Percentiles rank a stretch among this genome's conserved stretches.
Evolutionary conservation across 2,329 filamentous ascomycete species (phyloP).

Genomic region (Sordariomycetes sp.): DNA sequence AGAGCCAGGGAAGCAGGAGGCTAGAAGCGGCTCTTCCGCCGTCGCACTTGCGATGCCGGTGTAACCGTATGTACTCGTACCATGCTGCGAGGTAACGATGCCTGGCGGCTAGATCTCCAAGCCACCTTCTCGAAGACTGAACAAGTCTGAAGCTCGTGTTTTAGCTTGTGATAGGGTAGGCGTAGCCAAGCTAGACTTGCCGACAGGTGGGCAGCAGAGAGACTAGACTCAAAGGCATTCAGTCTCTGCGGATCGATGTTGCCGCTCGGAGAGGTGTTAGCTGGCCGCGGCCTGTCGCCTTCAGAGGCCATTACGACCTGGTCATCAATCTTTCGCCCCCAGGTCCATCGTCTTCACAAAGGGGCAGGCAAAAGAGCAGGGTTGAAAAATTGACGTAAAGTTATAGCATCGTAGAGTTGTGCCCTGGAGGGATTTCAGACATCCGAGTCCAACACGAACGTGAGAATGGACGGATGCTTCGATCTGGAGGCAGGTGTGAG

Average conservation of each 20-base stretch:
- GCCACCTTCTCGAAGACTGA: not conserved
- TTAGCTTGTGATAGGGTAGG: not conserved
- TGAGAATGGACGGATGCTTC: not conserved
- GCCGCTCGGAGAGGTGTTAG: not conserved
- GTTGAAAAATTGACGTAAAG: not conserved
- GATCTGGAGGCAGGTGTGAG: not conserved
- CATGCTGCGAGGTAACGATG: not conserved
- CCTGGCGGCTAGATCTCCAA: not conserved
- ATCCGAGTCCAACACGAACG: too few relatives aligned
- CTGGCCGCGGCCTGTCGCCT: not conserved
- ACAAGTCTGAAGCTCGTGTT: not conserved
- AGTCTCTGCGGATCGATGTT: not conserved
- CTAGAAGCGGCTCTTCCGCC: not conserved
- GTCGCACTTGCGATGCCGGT: not conserved
- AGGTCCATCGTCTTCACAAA: not conserved
- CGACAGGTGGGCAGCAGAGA: not conserved
- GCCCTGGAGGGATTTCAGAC: too few relatives aligned
- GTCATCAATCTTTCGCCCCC: not conserved
- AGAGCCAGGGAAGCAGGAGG: not conserved
- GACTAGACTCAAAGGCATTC: not conserved
- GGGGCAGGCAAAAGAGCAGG: too few relatives aligned
- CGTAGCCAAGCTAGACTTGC: not conserved
- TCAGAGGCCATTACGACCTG: not conserved
- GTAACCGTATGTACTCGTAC: not conserved
- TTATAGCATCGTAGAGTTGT: not conserved